Percentiles rank a stretch among this genome's conserved stretches.
Evolutionary conservation across 805 yeast species (phyloP).

Genomic region (Yarrowia sp.): DNA sequence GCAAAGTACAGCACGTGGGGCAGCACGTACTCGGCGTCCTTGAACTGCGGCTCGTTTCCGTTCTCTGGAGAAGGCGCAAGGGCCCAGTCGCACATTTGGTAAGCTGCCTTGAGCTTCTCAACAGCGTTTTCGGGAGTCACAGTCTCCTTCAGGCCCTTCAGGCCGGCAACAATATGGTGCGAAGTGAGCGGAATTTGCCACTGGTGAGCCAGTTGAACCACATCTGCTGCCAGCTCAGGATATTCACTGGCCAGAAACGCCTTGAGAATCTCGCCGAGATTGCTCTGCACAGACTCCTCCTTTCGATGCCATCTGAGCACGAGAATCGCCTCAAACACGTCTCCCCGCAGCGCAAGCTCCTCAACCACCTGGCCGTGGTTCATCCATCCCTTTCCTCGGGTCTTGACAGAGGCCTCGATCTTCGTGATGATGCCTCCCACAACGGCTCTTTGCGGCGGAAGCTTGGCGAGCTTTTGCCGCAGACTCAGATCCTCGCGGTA

Average conservation of each 20-base stretch:
- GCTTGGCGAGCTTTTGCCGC: constrained; percentile 1
- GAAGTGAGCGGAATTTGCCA: constrained; percentile 7
- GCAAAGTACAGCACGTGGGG: constrained; percentile 12
- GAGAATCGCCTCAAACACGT: constrained; percentile 1
- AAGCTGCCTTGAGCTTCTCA: background rate
- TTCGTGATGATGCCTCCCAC: background rate
- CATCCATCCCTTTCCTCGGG: constrained; percentile 16
- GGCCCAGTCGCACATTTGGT: constrained; percentile 23
- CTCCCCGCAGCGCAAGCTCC: background rate
- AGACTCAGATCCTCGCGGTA: background rate
- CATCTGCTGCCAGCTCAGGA: background rate
- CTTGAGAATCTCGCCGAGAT: background rate
- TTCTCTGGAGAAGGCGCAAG: constrained; percentile 11
- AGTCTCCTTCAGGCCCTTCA: background rate
- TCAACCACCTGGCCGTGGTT: constrained; percentile 2
- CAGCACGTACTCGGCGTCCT: background rate
- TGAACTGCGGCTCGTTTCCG: constrained; percentile 18
- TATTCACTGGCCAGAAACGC: background rate
- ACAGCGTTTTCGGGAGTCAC: background rate
- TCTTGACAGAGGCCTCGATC: background rate
- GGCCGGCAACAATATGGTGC: background rate
- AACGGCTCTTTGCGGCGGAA: constrained; percentile 1
- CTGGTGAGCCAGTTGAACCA: background rate
- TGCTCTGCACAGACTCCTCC: background rate
- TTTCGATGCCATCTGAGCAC: constrained; percentile 1